Evolutionary conservation across 139 green algal genomes (phyloP).

Genomic region (Monoraphidium neglectum): DNA sequence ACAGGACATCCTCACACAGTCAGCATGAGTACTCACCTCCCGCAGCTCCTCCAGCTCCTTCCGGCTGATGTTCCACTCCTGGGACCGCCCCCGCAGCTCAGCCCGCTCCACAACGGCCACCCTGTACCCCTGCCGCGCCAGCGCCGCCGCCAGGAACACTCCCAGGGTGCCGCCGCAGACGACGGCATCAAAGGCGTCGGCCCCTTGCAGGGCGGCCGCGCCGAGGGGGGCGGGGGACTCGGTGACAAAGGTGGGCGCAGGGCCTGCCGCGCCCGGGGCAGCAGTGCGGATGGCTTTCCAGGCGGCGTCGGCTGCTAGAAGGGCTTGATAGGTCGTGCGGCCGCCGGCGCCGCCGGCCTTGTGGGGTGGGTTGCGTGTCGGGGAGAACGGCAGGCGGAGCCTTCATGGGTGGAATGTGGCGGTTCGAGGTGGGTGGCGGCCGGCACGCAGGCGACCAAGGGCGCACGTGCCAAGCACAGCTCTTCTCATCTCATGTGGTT

Average conservation of each 20-base stretch:
- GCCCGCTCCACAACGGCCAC: constrained; percentile 93
- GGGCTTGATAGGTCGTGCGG: constrained; percentile 64
- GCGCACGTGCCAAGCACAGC: too few relatives aligned
- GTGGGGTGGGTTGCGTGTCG: too few relatives aligned
- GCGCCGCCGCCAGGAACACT: constrained; percentile 78
- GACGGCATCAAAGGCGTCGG: constrained; percentile 66
- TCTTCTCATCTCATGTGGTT: too few relatives aligned
- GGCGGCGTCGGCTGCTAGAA: constrained; percentile 67
- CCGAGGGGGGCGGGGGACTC: background rate
- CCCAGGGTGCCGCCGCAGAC: constrained; percentile 90
- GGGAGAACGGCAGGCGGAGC: too few relatives aligned
- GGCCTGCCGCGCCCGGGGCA: background rate
- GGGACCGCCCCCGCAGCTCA: constrained; percentile 66
- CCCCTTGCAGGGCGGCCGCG: background rate
- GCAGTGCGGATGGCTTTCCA: constrained; percentile 67
- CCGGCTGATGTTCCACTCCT: constrained; percentile 92
- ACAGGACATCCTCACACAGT: too few relatives aligned
- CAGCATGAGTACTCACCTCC: too few relatives aligned
- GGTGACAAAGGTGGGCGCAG: background rate
- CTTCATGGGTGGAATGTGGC: too few relatives aligned
- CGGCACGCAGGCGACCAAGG: too few relatives aligned
- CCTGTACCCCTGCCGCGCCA: constrained; percentile 69
- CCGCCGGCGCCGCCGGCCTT: constrained; percentile 78
- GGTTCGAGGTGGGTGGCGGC: too few relatives aligned
- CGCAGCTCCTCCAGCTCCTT: constrained; percentile 81